Evolutionary conservation across 225 moss, liverwort and hornwort species (phyloP), one percentile per base, ranked within the genome.

Genomic region (Anthoceros angustus): DNA sequence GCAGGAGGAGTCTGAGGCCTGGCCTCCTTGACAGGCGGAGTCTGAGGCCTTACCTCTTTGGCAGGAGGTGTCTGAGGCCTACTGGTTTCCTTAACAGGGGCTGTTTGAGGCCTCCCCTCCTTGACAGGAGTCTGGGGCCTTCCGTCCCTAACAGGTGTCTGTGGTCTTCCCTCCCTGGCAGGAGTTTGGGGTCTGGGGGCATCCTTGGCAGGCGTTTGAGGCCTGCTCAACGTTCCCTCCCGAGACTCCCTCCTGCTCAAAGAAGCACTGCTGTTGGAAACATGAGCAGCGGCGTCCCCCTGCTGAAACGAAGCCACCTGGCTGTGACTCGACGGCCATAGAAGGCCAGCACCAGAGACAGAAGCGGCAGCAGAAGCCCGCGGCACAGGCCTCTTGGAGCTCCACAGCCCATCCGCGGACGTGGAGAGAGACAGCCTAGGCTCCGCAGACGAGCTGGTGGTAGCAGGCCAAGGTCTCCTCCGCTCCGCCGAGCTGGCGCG

Each of bases 401-500:
- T 55, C 55, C 55, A 55, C 62, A 74, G 42, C 15, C 70, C 78
- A 42, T 76, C 83, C 62, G 32, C n/a, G 16, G 66, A 66, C 65
- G 62, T 62, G 25, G 72, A 67, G 41, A 73, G 70, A 26, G 70
- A 21, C 66, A 77, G 63, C 66, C 75, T 85, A 8, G 69, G 71
- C 26, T 85, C 85, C 40, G 78, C 63, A 12, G 73, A 63, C 9
- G 73, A 15, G 55, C 32, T 32, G 32, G 55, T 72, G 42, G 63
- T 73, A 25, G 74, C 85, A 6, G 95, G 94, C 94, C 94, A 87
- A 25, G 91, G 91, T 18, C 98, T 73, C 42, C 92, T 77, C 55
- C 98, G 80, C 77, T 98, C 98, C 25, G 92, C 92, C 18, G 98
- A 92, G 63, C 71, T 76, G 10, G 98, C 89, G 16, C 98, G 92